Evolutionary conservation across 371 early-diverging fungal genomes (phyloP).

Genomic region (Mucor sp.): DNA sequence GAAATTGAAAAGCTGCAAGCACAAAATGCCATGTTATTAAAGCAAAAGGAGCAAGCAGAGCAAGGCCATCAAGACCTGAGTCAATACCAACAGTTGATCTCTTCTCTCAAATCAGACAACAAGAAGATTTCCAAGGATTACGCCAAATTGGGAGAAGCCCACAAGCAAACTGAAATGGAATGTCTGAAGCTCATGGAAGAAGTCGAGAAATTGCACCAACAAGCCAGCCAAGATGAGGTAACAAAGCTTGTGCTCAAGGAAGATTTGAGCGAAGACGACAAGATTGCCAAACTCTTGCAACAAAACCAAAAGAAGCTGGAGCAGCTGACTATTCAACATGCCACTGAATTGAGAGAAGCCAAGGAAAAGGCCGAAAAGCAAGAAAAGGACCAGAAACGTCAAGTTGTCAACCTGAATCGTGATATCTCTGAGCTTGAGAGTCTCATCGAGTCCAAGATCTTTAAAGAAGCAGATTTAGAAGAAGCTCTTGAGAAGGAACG

Average conservation of each 20-base stretch:
- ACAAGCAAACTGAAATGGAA: conserved; percentile 70
- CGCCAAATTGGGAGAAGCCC: conserved; percentile 59
- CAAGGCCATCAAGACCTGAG: conserved; percentile 36
- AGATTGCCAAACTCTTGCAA: conserved; percentile 42
- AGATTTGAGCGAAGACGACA: conserved; percentile 35
- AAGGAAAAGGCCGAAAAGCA: conserved; percentile 57
- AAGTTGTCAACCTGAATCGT: conserved; percentile 60
- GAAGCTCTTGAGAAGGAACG: conserved; percentile 62
- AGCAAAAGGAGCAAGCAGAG: conserved; percentile 54
- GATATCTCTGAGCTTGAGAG: conserved; percentile 73
- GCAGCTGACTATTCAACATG: conserved; percentile 45
- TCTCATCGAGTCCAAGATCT: conserved; percentile 76
- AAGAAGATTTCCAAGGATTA: conserved; percentile 54
- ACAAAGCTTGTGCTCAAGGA: background rate
- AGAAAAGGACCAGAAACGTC: conserved; percentile 60
- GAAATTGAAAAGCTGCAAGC: conserved; percentile 42
- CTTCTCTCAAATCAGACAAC: conserved; percentile 53
- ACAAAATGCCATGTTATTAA: conserved; percentile 40
- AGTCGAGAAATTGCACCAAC: conserved; percentile 68
- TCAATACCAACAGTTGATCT: conserved; percentile 26
- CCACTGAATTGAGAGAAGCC: conserved; percentile 56
- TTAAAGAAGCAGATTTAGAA: conserved; percentile 75
- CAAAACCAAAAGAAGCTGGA: conserved; percentile 60
- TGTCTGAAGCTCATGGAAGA: conserved; percentile 78
- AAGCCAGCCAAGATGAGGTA: conserved; percentile 37